Base-by-base conservation (phyloP, 768 basidiomycete species). In the Pisolithus marmoratus region DNA sequence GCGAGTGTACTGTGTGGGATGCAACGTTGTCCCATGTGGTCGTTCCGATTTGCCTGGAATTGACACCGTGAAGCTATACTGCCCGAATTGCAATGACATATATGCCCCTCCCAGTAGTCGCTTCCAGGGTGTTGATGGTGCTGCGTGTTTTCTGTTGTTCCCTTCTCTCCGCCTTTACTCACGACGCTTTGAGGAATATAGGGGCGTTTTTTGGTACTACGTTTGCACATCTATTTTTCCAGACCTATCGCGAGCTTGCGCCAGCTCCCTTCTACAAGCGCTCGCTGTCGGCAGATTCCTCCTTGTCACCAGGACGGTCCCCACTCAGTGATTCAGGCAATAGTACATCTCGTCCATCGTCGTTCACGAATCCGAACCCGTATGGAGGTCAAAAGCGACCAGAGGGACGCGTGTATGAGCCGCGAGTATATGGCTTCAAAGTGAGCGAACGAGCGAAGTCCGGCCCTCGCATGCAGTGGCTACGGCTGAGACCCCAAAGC, bases 171-270 rank as follows among this genome's bases (percentile, higher is more conserved):
- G 52, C 49, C 34, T 34, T 34, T 56, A 43, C 56, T 50, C 53
- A 60, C 26, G 51, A 44, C 46, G 22, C 56, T 58, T 56, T 37
- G 57, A 60, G 52, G 56, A 56, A 58, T 54, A 34, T 56, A 97
- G 94, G 95, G 56, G 96, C 96, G 11, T 99, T 97, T 74, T 99
- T 99, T 73, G 96, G 96, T 20, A 98, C 95, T 0, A 97, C 95
- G n/a, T 99, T 99, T 68, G 78, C 94, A 1, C 94, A 97, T 63
- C 78, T 99, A 23, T 95, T 98, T 74, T 98, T 98, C 79, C 94
- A 98, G 65, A 94, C 90, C 56, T 98, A 95, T 72, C 89, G 90
- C 23, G 93, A 95, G 66, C 80, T 94, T n/a, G 84, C 91, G 8
- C 90, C 94, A 0, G 90, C 92, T 23, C 92, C 94, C 2, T 97